Evolutionary conservation across 2,329 filamentous ascomycete genomes (phyloP), one percentile per base, ranked within the genome.

Genomic region (Delphinella strobiligena): DNA sequence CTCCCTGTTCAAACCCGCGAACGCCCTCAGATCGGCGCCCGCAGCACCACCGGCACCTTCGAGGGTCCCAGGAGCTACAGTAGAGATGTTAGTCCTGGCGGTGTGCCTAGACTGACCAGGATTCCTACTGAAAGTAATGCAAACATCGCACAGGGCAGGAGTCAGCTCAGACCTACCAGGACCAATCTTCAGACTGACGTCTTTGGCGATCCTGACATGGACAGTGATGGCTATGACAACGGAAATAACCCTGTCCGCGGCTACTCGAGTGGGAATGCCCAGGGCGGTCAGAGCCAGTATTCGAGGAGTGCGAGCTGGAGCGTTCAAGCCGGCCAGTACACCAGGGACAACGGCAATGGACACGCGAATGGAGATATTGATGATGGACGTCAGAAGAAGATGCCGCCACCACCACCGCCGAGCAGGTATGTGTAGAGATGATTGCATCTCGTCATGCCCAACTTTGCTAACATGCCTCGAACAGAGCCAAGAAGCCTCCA

Each of bases 401-500:
- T 74, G 57, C 69, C 67, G 33, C 72, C 75, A 34, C 77, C 78
- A 15, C 77, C 78, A 19, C 78, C 77, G 17, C 74, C 74, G 18
- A 72, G 74, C 7, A 54, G 55, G 32, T 50, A 37, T 35, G 32
- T 31, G n/a, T n/a, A n/a, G n/a, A n/a, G n/a, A n/a, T n/a, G n/a
- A n/a, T n/a, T n/a, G n/a, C n/a, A n/a, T n/a, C n/a, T n/a, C n/a
- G n/a, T n/a, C n/a, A n/a, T n/a, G n/a, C n/a, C n/a, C n/a, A n/a
- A 30, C 19, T 11, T 11, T 43, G 18, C 36, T 38, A 31, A 38
- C 29, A 2, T 29, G 7, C 32, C 11, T 16, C 7, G n/a, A n/a
- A 71, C 70, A 63, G 76, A 52, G 61, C 72, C 27, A 82, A 80
- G 66, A 81, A 81, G 58, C 75, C 76, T 10, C 71, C 73, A 16